Percentiles rank a stretch among this genome's conserved stretches.
Evolutionary conservation across 805 yeast genomes (phyloP).

Genomic region (Starmera amethionina): DNA sequence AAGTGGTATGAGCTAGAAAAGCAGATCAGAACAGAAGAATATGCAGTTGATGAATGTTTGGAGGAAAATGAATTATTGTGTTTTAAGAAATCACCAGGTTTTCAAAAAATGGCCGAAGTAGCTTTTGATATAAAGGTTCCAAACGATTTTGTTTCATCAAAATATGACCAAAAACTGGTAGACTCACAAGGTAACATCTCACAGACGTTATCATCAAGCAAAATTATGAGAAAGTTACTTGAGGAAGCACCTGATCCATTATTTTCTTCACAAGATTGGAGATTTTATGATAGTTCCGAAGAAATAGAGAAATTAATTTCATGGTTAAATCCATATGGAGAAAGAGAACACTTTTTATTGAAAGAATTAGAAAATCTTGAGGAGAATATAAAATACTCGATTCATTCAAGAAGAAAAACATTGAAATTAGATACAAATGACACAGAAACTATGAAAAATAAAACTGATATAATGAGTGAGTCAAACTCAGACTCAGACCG

Average conservation of each 20-base stretch:
- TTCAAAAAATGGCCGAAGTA: conserved; percentile 12
- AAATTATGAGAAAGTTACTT: conserved; percentile 46
- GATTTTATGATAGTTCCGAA: conserved; percentile 51
- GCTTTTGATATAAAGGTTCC: conserved; percentile 27
- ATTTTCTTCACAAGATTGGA: conserved; percentile 51
- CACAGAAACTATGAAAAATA: conserved; percentile 26
- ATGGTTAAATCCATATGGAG: conserved; percentile 75
- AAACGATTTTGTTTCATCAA: conserved; percentile 45
- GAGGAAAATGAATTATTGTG: conserved; percentile 17
- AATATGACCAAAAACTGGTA: conserved; percentile 25
- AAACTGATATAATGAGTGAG: too few species aligned
- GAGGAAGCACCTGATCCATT: conserved; percentile 59
- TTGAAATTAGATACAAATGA: conserved; percentile 33
- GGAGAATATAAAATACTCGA: conserved; percentile 43
- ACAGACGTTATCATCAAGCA: conserved; percentile 3
- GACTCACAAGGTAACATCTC: conserved; percentile 29
- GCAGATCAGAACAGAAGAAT: conserved; percentile 14
- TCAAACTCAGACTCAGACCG: too few species aligned
- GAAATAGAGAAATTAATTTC: conserved; percentile 43
- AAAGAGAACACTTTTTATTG: conserved; percentile 54
- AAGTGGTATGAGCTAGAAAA: conserved; percentile 18
- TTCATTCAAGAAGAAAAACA: conserved; percentile 49
- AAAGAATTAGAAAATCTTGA: conserved; percentile 49
- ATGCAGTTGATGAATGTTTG: conserved; percentile 6
- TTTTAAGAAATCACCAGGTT: conserved; percentile 13